Base-by-base conservation (phyloP, 164 flowering plant species). In the Kalanchoe fedtschenkoi region DNA sequence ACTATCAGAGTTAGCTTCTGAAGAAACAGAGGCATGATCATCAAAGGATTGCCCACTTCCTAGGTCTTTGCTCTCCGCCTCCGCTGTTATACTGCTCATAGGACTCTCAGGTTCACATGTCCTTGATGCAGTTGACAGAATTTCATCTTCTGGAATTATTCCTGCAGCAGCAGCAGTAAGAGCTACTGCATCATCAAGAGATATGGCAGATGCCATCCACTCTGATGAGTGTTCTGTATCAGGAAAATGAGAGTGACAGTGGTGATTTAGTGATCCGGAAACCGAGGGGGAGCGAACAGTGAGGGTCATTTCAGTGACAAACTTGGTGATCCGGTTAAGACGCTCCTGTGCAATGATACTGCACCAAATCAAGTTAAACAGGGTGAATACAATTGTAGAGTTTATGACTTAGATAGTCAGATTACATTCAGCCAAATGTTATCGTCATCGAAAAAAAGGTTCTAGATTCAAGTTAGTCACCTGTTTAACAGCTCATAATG, bases 401-500 rank as follows among this genome's bases (percentile, higher is more conserved):
- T n/a, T n/a, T n/a, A n/a, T n/a, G n/a, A n/a, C n/a, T n/a, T n/a
- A n/a, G n/a, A n/a, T n/a, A n/a, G n/a, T n/a, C n/a, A 22, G 16
- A 16, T 29, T 34, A 21, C n/a, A n/a, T n/a, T 1, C 16, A 3
- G 29, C 6, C 0, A 5, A 38, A n/a, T 39, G 11, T 13, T 22
- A 29, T 34, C 19, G 24, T 6, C n/a, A 51, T 4, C 13, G 56
- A 13, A 26, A 51, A 51, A 26, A 24, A 51, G n/a, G n/a, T n/a
- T n/a, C n/a, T n/a, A n/a, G n/a, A 15, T 9, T 51, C 17, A 24
- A 0, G 0, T 24, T 26, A 26, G 8, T 57, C 63, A 92, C 98
- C 98, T 89, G 82, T 93, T 86, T 69, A 93, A 68, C 88, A 90
- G 85, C 83, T 88, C 95, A 72, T 74, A 90, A 74, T 93, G 98